A percentile compares a stretch with the other conserved stretches of the same genome.
Evolutionary conservation across 352 stramenopile species (phyloP).

Genomic region (Discostella stelligera): DNA sequence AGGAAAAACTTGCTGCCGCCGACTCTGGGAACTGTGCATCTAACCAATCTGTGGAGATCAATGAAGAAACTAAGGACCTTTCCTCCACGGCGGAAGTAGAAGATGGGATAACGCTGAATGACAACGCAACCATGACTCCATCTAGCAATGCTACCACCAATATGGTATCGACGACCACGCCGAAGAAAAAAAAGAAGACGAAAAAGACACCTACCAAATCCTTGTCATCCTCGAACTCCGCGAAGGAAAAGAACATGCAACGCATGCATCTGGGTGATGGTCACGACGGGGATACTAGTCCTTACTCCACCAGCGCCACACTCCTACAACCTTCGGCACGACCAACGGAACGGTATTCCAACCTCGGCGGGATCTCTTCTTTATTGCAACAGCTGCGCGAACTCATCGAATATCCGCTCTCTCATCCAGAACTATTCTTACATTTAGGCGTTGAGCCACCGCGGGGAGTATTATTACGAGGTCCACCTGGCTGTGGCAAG

Average conservation of each 20-base stretch:
- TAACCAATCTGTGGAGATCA: not conserved
- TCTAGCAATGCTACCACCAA: not conserved
- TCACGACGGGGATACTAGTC: conserved; percentile 10
- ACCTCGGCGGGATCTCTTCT: conserved; percentile 95
- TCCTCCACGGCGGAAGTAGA: not conserved
- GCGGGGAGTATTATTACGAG: conserved; percentile 77
- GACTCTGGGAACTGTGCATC: not conserved
- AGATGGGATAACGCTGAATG: conserved; percentile 6
- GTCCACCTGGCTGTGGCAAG: conserved; percentile 89
- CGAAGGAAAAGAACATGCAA: not conserved
- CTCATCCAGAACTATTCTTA: conserved; percentile 78
- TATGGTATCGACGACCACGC: not conserved
- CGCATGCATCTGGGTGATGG: not conserved
- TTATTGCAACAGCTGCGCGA: conserved; percentile 97
- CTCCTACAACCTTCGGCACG: conserved; percentile 42
- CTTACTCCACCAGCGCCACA: conserved; percentile 10
- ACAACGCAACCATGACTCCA: conserved; percentile 4
- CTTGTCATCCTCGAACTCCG: not conserved
- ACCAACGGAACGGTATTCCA: conserved; percentile 89
- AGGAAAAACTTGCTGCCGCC: conserved; percentile 7
- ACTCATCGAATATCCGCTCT: conserved; percentile 95
- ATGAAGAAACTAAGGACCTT: not conserved
- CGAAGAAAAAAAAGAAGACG: conserved; percentile 49
- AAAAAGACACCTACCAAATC: conserved; percentile 34
- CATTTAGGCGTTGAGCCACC: conserved; percentile 81